A percentile compares a stretch with the other conserved stretches of the same genome.
Conservation (phyloP, 2,329 filamentous ascomycete genomes). For the Setomelanomma holmii region DNA sequence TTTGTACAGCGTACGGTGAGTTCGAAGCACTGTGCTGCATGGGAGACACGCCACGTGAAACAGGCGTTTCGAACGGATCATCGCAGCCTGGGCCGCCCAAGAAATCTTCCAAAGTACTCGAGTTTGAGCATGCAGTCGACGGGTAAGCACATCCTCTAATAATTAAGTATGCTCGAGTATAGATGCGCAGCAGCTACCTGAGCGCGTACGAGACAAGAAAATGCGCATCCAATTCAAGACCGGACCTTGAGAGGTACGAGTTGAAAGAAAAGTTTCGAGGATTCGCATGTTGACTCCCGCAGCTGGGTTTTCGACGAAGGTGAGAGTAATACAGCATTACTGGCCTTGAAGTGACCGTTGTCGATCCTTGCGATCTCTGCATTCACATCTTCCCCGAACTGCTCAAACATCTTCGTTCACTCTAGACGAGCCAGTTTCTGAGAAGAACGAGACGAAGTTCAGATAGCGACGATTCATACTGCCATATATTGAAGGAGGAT, state of each 20-base stretch:
- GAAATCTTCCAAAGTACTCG: not conserved
- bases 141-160: not conserved
- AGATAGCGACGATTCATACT: not conserved
- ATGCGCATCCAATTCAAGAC: no score
- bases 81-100: not conserved
- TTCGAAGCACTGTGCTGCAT: not conserved
- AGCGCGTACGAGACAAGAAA: not conserved
- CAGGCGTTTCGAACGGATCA: not conserved
- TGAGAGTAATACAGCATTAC: no score
- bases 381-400: no score
- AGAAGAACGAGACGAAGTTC: no score
- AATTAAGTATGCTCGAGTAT: no score
- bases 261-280: no score
- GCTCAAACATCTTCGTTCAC: not conserved
- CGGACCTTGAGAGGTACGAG: no score
- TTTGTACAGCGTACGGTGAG: not conserved
- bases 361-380: no score
- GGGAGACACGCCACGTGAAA: not conserved
- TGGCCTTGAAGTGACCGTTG: no score
- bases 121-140: not conserved
- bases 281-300: no score
- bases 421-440: not conserved
- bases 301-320: no score
- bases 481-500: not conserved
- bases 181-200: not conserved